phyloP scores from a whole-genome alignment of 2,329 filamentous ascomycete genomes.

The Acrodontium crateriforme region DNA sequence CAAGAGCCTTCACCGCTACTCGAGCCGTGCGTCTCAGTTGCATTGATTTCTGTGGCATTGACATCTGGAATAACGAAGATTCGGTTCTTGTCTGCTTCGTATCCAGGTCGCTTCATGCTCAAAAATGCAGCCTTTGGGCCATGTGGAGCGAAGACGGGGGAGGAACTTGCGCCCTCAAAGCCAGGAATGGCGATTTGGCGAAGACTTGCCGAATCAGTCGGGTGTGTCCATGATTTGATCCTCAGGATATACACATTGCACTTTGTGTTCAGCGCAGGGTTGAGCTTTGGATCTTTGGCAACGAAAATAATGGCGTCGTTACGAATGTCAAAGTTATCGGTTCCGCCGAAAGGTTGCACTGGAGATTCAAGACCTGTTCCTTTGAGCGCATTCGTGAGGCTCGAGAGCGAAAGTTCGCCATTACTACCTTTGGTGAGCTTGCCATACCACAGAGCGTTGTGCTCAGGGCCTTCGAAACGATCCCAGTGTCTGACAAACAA shows the following conservation, averaged over 20 bases:
- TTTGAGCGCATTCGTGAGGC: conserved; percentile 50
- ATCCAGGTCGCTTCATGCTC: conserved; percentile 61
- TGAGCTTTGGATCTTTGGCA: conserved; percentile 57
- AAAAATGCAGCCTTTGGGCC: conserved; percentile 61
- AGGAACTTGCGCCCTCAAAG: conserved; percentile 50
- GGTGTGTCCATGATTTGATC: conserved; percentile 45
- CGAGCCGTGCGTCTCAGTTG: background rate
- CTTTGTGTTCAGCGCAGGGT: conserved; percentile 64
- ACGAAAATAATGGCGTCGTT: conserved; percentile 55
- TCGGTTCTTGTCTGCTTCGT: conserved; percentile 67
- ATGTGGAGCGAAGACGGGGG: conserved; percentile 60
- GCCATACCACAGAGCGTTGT: conserved; percentile 36
- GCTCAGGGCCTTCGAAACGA: conserved; percentile 34
- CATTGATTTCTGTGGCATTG: background rate
- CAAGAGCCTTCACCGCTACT: conserved; percentile 21
- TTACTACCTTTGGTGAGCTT: conserved; percentile 20
- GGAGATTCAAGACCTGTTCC: conserved; percentile 49
- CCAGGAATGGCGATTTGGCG: conserved; percentile 43
- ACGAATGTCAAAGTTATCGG: conserved; percentile 67
- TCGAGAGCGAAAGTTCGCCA: conserved; percentile 26
- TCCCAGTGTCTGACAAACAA: conserved; percentile 43
- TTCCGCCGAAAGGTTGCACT: conserved; percentile 64
- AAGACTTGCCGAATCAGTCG: conserved; percentile 33
- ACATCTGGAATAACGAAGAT: conserved; percentile 52
- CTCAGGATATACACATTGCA: conserved; percentile 66